Evolutionary conservation across 306 rosid genomes (phyloP), one percentile per base, ranked within the genome.

Genomic region (Crotalaria pallida): DNA sequence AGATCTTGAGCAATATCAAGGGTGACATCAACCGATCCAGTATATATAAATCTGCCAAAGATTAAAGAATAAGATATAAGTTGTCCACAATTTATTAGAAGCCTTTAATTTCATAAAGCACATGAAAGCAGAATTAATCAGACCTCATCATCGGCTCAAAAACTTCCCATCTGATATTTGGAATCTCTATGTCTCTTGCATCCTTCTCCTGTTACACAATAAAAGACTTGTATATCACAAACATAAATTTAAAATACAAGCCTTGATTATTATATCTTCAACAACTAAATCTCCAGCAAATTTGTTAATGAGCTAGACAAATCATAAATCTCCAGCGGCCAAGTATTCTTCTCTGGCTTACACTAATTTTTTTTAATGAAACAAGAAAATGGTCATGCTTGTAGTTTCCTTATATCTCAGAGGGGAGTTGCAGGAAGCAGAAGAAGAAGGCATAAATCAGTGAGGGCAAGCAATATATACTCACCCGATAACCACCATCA

Each of bases 401-500:
- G 17, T 48, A 5, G 43, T 48, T 8, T 22, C 33, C 15, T 58
- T 29, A 58, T 58, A 29, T 27, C 41, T 56, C 6, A 1, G 27
- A 10, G 44, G 15, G 5, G 53, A 0, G 1, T 43, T 10, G 38
- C 6, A 34, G 0, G 26, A 17, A 23, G 18, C n/a, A 67, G 29
- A 16, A 24, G 53, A 58, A 21, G 12, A 7, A 26, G 52, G 40
- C 0, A 49, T 57, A 50, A 58, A 41, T 0, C 50, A 47, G 1
- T 17, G 15, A 41, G 5, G 11, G 6, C 41, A 12, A 18, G 52
- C 58, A 58, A 10, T 33, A 27, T 50, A 70, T 31, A 61, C 91
- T 79, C 82, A 91, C 96, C 87, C 93, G 87, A 73, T 91, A 91
- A 72, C 93, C 97, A 53, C 97, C 97, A 79, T 91, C 96, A 78